Evolutionary conservation across 768 basidiomycete species (phyloP).

Genomic region (Neoboletus brunneissimus): DNA sequence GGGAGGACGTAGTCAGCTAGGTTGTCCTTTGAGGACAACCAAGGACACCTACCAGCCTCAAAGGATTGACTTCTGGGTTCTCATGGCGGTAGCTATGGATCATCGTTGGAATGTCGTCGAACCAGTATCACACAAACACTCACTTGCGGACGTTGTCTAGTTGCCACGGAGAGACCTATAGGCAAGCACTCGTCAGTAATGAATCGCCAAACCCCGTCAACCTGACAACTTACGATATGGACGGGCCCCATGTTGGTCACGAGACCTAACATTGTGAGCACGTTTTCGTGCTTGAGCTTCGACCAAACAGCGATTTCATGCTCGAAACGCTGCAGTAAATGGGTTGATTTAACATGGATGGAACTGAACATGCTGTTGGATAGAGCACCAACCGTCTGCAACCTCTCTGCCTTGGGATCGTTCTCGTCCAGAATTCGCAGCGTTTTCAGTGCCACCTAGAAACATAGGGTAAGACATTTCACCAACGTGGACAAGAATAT

Average conservation of each 20-base stretch:
- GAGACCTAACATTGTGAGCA: constrained; percentile 50
- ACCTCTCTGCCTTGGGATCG: constrained; percentile 43
- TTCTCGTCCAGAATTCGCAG: constrained; percentile 45
- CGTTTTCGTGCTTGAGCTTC: constrained; percentile 46
- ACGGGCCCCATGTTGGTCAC: constrained; percentile 53
- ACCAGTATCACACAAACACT: constrained; percentile 7
- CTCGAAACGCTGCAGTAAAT: constrained; percentile 46
- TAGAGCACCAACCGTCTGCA: constrained; percentile 27
- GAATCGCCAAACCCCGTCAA: background rate
- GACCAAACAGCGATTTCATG: constrained; percentile 57
- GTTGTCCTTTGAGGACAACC: background rate
- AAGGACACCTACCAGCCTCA: constrained; percentile 37
- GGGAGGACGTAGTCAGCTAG: background rate
- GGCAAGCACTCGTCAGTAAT: background rate
- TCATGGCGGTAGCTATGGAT: constrained; percentile 40
- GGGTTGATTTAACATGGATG: background rate
- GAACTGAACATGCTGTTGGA: background rate
- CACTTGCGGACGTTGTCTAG: constrained; percentile 54
- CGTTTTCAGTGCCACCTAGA: constrained; percentile 57
- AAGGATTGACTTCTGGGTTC: constrained; percentile 38
- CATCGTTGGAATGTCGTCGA: background rate
- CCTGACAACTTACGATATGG: constrained; percentile 39
- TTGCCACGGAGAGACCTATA: constrained; percentile 63
- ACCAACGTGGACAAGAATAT: background rate
- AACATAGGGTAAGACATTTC: background rate